Evolutionary conservation across 352 stramenopile species (phyloP), one percentile per base, ranked within the genome.

Genomic region (Ophiocytium majus): DNA sequence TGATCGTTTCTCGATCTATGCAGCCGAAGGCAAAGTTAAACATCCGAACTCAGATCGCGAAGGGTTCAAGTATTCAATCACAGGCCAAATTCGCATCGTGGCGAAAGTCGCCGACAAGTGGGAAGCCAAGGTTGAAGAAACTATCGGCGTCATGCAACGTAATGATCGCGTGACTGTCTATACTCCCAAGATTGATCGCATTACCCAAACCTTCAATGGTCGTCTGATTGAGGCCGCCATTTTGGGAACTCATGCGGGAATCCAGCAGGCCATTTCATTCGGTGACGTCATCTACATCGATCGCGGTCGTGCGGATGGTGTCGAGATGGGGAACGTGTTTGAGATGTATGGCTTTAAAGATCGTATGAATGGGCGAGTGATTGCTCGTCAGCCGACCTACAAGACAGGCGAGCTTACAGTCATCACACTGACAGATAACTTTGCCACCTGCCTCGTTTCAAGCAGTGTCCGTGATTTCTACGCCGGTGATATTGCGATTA

Each of bases 351-450:
- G 57, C 23, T 71, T 71, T 28, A 71, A 71, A 28, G 57, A 71
- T 28, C 23, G 57, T 23, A 71, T 23, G 23, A 23, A 23, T 28
- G 57, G 57, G 57, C 23, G 28, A 71, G 28, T 23, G 19, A 71
- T 71, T 28, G 28, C 57, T 23, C 19, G 28, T 71, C 57, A 71
- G 57, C 57, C 57, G 57, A 71, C 57, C 57, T 71, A 71, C 28
- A 71, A 71, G 28, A 71, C 28, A 28, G 57, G 57, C 28, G 57
- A 71, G 23, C 57, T 71, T 23, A 71, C 57, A 28, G 57, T 71
- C 57, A 71, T 71, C 57, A 71, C 57, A 23, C 57, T 71, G 57
- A 71, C 57, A 28, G 57, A 71, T 71, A 71, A 71, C 28, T 71
- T 71, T 71, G 57, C 57, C 57, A 71, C 57, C 28, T 23, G 19